A percentile compares a stretch with the other conserved stretches of the same genome.
Evolutionary conservation across 2,329 filamentous ascomycete genomes (phyloP).

Genomic region (Scopulariopsis brevicaulis): DNA sequence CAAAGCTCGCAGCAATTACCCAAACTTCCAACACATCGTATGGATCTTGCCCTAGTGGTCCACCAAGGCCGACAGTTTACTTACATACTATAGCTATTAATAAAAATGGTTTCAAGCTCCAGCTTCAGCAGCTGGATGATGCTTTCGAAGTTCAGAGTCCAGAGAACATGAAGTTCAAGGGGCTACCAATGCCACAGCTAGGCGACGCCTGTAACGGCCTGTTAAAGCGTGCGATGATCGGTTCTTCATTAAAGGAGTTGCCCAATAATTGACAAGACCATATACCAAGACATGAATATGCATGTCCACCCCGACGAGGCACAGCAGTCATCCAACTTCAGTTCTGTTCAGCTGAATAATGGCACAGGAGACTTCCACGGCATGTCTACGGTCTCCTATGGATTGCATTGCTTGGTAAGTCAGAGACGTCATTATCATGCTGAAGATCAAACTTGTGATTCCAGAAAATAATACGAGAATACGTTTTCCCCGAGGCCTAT

Average conservation of each 20-base stretch:
- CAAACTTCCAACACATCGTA: background rate
- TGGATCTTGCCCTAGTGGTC: background rate
- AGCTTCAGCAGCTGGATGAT: background rate
- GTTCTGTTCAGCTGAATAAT: background rate
- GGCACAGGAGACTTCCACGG: background rate
- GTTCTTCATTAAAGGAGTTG: background rate
- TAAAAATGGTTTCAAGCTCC: background rate
- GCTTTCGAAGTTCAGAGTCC: background rate
- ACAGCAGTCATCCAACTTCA: background rate
- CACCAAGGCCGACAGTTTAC: background rate
- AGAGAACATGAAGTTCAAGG: background rate
- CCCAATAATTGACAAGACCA: background rate
- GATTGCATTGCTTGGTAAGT: background rate
- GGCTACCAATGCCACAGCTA: background rate
- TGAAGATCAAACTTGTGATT: background rate
- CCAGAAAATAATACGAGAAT: background rate
- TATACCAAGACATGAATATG: background rate
- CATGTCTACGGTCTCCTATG: background rate
- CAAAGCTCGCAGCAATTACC: background rate
- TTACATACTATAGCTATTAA: background rate
- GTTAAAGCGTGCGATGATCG: background rate
- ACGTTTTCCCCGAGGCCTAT: background rate
- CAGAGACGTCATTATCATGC: background rate
- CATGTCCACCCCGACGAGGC: background rate
- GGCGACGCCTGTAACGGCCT: background rate